Conservation (phyloP, 2,329 filamentous ascomycete species). For the Cladosporium velox region DNA sequence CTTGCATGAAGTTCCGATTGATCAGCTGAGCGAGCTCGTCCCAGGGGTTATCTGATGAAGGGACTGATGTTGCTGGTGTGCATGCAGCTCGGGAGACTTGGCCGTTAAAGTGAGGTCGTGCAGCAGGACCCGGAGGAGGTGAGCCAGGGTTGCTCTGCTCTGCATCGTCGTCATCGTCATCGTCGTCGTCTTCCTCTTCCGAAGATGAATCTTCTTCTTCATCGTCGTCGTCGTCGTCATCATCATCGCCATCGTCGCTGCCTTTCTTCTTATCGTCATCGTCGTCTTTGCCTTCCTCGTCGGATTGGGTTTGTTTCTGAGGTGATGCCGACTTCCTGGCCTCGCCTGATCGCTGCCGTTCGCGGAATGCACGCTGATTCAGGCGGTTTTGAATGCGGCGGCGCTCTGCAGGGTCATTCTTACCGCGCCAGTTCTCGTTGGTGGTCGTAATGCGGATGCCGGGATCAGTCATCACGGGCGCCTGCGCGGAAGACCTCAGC, state of each 20-base stretch:
- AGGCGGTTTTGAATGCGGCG: conserved; percentile 37
- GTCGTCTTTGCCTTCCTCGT: not conserved
- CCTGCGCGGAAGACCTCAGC: not conserved
- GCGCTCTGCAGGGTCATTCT: conserved; percentile 35
- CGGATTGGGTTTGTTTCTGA: not conserved
- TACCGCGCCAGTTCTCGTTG: conserved; percentile 37
- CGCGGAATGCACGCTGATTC: conserved; percentile 37
- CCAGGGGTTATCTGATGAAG: conserved; percentile 25
- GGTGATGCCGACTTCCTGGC: conserved; percentile 19
- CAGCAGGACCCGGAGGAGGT: not conserved
- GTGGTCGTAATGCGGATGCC: conserved; percentile 21
- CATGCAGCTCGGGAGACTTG: conserved; percentile 11
- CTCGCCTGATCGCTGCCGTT: conserved; percentile 34
- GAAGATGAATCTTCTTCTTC: conserved; percentile 1
- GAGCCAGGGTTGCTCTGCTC: conserved; percentile 17
- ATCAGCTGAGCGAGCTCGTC: conserved; percentile 36
- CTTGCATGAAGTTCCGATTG: conserved; percentile 35
- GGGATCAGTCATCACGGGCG: conserved; percentile 4
- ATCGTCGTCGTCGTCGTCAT: not conserved
- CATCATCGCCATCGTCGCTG: conserved; percentile 1
- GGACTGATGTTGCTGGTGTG: not conserved
- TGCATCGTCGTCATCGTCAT: conserved; percentile 3
- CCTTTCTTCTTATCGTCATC: not conserved
- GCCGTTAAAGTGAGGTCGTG: conserved; percentile 3
- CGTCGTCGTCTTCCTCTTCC: conserved; percentile 15